A percentile compares a stretch with the other conserved stretches of the same genome.
These are phyloP conservation scores for Lichtheimia corymbifera DNA, from an alignment of 371 early-diverging fungal genomes.

Conservation along the genomic window DNA sequence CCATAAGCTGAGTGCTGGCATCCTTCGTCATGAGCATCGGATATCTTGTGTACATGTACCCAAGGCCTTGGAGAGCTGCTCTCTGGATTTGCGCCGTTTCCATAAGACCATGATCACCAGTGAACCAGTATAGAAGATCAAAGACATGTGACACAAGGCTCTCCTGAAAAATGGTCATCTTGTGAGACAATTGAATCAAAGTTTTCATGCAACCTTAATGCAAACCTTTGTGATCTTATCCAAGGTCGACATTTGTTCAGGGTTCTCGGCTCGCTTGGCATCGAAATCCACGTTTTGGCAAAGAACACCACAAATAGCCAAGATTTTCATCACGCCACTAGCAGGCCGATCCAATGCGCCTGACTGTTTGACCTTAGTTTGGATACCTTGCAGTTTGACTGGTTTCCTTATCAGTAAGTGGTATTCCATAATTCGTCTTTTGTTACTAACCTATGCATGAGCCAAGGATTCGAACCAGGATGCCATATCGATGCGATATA, in stretches of 20 bases:
- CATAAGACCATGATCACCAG: constrained; percentile 13
- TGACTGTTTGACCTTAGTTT: constrained; percentile 21
- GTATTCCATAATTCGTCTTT: neutral
- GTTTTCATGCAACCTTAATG: neutral
- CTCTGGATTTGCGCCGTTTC: constrained; percentile 20
- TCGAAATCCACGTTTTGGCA: constrained; percentile 83
- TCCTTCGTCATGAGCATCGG: constrained; percentile 71
- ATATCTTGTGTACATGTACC: constrained; percentile 70
- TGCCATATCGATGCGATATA: constrained; percentile 64
- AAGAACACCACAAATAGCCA: constrained; percentile 68
- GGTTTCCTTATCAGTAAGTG: neutral
- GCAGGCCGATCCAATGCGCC: constrained; percentile 4
- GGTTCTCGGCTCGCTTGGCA: constrained; percentile 39
- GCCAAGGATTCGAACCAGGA: constrained; percentile 67
- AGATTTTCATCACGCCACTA: constrained; percentile 20
- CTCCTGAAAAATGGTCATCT: constrained; percentile 1
- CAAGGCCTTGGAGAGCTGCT: constrained; percentile 42
- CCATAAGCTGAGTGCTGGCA: constrained; percentile 65
- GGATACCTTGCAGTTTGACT: constrained; percentile 38
- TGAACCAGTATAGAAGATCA: constrained; percentile 10
- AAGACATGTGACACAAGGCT: constrained; percentile 5
- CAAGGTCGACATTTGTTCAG: constrained; percentile 20
- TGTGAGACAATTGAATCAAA: neutral
- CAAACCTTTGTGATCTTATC: constrained; percentile 21
- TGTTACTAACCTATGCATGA: constrained; percentile 37